A percentile compares a stretch with the other conserved stretches of the same genome.
Evolutionary conservation across 305 asterid genomes (phyloP).

Genomic region (Fraxinus paxiana): DNA sequence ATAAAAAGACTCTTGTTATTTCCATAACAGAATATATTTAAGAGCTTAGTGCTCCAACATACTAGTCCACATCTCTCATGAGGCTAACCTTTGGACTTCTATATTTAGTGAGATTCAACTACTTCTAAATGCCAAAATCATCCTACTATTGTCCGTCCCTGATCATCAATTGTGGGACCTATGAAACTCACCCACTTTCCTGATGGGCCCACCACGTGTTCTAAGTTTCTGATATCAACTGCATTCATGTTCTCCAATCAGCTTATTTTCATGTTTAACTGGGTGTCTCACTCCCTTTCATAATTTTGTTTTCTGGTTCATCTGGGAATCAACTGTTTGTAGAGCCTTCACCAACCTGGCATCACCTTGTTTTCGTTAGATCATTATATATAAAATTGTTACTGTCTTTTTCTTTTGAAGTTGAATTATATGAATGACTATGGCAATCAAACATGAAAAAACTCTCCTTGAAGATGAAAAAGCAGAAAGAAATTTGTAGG

Average conservation of each 20-base stretch:
- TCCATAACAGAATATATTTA: neutral
- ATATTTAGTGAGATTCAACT: neutral
- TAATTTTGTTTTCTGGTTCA: neutral
- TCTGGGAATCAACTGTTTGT: neutral
- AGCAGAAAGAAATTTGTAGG: neutral
- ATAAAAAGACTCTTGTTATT: neutral
- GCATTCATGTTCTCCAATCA: neutral
- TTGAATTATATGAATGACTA: neutral
- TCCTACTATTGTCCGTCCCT: neutral
- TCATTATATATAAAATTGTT: neutral
- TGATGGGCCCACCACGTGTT: neutral
- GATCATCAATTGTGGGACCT: neutral
- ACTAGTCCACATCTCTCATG: neutral
- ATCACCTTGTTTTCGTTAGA: neutral
- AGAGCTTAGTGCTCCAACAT: neutral
- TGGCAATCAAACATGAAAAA: neutral
- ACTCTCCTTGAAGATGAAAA: neutral
- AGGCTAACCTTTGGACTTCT: neutral
- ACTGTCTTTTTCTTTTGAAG: neutral
- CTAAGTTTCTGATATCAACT: neutral
- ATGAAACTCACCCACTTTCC: neutral
- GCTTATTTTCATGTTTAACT: neutral
- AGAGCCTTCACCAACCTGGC: neutral
- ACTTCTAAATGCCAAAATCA: slow-evolving; percentile 1
- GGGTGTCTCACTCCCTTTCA: neutral